Conservation (phyloP, 768 basidiomycete genomes). For the Cystobasidium onofrii region DNA sequence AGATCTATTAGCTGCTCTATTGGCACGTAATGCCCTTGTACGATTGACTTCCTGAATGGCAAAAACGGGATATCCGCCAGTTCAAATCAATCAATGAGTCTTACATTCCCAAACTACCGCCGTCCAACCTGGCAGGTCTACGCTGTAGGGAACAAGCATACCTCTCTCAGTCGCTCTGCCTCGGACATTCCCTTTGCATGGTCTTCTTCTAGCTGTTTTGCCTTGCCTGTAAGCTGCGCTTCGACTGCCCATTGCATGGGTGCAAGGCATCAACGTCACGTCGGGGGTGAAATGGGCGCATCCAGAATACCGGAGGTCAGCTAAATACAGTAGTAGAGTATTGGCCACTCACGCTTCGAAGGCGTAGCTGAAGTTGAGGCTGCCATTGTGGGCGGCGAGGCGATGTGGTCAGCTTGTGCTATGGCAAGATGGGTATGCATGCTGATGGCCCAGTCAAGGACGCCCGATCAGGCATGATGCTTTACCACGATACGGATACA, state of each 20-base stretch:
- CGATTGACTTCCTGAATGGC: neutral
- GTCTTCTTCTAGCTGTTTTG: constrained; percentile 9
- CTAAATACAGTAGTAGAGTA: neutral
- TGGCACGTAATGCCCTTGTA: neutral
- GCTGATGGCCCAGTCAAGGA: too few species aligned
- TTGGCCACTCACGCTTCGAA: neutral
- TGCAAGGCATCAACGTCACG: neutral
- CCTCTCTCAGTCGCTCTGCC: constrained; percentile 22
- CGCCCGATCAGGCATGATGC: too few species aligned
- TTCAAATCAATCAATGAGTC: too few species aligned
- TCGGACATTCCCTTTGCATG: constrained; percentile 8
- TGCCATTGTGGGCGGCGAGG: neutral
- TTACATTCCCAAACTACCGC: too few species aligned
- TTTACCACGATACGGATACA: too few species aligned
- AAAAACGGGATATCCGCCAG: neutral
- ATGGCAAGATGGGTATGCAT: neutral
- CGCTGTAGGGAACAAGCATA: neutral
- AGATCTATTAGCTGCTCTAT: neutral
- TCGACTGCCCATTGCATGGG: neutral
- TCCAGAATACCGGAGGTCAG: neutral
- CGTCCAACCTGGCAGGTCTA: too few species aligned
- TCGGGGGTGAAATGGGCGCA: neutral
- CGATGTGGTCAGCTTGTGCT: neutral
- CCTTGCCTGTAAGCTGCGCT: constrained; percentile 17
- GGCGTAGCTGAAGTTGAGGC: neutral